These are phyloP conservation scores for Insectozyma bohioensis DNA, from an alignment of 1,139 yeast genomes.

Conservation along the genomic window DNA sequence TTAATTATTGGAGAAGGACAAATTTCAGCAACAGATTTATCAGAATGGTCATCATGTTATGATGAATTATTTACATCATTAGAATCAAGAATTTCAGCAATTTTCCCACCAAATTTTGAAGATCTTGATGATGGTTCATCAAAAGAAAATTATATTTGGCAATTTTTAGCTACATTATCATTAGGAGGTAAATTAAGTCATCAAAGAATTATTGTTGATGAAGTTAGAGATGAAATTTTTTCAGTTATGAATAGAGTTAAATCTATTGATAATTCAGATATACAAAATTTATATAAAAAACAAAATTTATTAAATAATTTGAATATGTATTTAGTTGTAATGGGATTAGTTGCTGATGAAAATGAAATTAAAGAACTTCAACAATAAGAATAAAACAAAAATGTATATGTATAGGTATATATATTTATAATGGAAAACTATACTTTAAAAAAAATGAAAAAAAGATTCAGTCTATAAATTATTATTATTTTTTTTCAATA, in stretches of 20 bases:
- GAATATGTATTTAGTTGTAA: slow-evolving; percentile 90
- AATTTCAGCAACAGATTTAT: slow-evolving; percentile 56
- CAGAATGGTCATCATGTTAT: slow-evolving; percentile 80
- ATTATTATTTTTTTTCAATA: not conserved
- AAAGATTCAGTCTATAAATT: slow-evolving; percentile 9
- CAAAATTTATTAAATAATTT: slow-evolving; percentile 73
- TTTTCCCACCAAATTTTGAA: slow-evolving; percentile 74
- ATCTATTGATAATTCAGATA: slow-evolving; percentile 54
- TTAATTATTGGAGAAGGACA: slow-evolving; percentile 81
- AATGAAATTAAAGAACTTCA: slow-evolving; percentile 53
- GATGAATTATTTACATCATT: slow-evolving; percentile 77
- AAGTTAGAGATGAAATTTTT: slow-evolving; percentile 89
- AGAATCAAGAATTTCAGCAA: slow-evolving; percentile 73
- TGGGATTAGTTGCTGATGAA: slow-evolving; percentile 91
- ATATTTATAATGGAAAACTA: too few species aligned
- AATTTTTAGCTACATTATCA: slow-evolving; percentile 91
- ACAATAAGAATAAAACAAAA: slow-evolving; percentile 1
- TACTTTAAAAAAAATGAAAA: too few species aligned
- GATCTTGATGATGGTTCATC: slow-evolving; percentile 66
- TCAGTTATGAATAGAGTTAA: slow-evolving; percentile 86
- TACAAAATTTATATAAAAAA: slow-evolving; percentile 56
- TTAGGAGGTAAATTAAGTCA: slow-evolving; percentile 90
- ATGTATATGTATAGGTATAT: too few species aligned
- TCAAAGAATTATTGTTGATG: slow-evolving; percentile 93
- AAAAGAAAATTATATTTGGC: slow-evolving; percentile 79